Conservation (phyloP, 148 eudicot genomes). For the Nyssa sinensis region DNA sequence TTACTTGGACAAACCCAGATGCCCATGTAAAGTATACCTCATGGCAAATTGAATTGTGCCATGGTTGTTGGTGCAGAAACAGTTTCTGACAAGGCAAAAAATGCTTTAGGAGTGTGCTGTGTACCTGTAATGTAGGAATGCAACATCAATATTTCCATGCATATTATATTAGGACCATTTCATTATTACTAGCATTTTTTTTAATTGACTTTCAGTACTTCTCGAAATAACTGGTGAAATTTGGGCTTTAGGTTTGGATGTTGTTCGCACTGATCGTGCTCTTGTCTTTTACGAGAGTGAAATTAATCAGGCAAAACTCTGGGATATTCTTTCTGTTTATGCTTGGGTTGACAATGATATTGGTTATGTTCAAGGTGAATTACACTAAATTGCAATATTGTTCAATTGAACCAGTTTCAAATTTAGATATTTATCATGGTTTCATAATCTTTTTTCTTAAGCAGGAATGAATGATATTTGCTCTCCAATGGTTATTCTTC, state of each 20-base stretch:
- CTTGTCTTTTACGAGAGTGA: conserved; percentile 79
- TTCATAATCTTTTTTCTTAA: conserved; percentile 16
- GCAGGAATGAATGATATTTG: conserved; percentile 98
- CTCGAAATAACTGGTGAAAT: background rate
- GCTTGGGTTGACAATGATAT: conserved; percentile 84
- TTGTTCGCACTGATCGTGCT: conserved; percentile 83
- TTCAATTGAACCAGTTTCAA: background rate
- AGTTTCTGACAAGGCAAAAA: background rate
- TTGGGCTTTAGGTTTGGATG: conserved; percentile 74
- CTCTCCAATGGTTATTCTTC: conserved; percentile 88
- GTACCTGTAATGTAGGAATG: background rate
- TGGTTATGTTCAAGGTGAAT: conserved; percentile 90
- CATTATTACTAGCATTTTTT: background rate
- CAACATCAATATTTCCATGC: background rate
- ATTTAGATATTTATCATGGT: background rate
- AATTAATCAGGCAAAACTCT: conserved; percentile 82
- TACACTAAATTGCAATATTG: conserved; percentile 5
- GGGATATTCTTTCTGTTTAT: conserved; percentile 81
- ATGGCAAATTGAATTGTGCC: conserved; percentile 6
- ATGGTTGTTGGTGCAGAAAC: background rate
- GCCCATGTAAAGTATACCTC: background rate
- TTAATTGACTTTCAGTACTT: background rate
- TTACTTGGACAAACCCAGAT: background rate
- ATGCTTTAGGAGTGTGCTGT: background rate
- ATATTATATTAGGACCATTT: conserved; percentile 1